Evolutionary conservation across 176 grass and related monocot species (phyloP).

Genomic region (Olyra latifolia): DNA sequence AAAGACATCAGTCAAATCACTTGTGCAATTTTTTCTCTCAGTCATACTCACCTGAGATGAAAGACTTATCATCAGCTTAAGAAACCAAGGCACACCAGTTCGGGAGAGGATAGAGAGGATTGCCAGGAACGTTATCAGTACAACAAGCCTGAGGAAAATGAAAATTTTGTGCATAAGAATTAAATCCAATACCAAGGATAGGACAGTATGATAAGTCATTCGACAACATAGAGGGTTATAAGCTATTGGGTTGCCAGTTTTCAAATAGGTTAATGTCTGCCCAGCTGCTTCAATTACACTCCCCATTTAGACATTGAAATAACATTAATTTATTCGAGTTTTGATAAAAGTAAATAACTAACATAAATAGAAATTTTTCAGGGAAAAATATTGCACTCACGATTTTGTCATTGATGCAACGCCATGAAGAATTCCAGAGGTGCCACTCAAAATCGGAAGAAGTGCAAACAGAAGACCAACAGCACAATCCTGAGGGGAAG

Average conservation of each 20-base stretch:
- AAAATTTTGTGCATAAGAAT: slow-evolving; percentile 33
- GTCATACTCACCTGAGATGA: slow-evolving; percentile 75
- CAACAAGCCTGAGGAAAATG: slow-evolving; percentile 63
- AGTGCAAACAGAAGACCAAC: slow-evolving; percentile 97
- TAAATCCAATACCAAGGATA: slow-evolving; percentile 9
- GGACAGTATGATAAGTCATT: background rate
- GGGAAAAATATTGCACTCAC: slow-evolving; percentile 44
- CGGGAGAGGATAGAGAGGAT: slow-evolving; percentile 90
- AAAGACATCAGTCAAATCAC: background rate
- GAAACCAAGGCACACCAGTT: slow-evolving; percentile 93
- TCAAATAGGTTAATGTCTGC: background rate
- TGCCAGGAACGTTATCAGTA: slow-evolving; percentile 76
- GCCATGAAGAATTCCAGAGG: slow-evolving; percentile 90
- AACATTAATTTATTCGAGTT: background rate
- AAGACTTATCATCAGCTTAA: slow-evolving; percentile 98
- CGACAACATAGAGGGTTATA: slow-evolving; percentile 2
- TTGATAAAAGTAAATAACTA: slow-evolving; percentile 22
- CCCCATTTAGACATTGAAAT: slow-evolving; percentile 11
- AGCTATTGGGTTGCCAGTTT: background rate
- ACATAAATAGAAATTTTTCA: slow-evolving; percentile 10
- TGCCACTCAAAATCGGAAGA: slow-evolving; percentile 90
- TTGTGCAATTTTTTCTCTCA: background rate
- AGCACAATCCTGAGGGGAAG: slow-evolving; percentile 82
- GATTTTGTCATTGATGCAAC: slow-evolving; percentile 86
- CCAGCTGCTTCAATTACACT: background rate